phyloP scores from a whole-genome alignment of 495 filamentous ascomycete genomes.

The Podospora appendiculata region DNA sequence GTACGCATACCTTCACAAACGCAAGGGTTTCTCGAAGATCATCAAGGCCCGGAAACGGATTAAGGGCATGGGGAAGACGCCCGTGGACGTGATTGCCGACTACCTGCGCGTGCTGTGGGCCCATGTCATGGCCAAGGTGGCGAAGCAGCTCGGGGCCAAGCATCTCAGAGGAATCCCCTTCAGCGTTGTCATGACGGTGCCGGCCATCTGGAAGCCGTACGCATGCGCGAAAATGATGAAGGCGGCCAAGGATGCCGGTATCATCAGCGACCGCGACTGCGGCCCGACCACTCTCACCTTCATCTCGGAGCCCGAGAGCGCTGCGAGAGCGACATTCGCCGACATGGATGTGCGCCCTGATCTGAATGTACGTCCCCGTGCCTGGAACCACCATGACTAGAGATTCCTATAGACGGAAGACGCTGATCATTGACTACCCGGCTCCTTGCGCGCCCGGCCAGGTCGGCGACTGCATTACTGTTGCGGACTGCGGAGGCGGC shows the following conservation, averaged over 20 bases:
- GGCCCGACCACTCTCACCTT: conserved; percentile 10
- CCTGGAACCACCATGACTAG: too few species aligned
- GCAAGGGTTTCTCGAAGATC: conserved; percentile 2
- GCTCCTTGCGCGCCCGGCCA: background rate
- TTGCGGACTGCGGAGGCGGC: conserved; percentile 16
- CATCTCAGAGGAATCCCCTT: background rate
- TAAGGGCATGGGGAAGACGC: conserved; percentile 4
- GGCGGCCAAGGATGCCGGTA: conserved; percentile 11
- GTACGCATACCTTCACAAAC: background rate
- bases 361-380: background rate
- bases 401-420: too few species aligned
- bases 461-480: conserved; percentile 13
- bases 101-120: conserved; percentile 21
- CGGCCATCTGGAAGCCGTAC: conserved; percentile 22
- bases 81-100: conserved; percentile 11
- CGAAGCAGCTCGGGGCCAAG: background rate
- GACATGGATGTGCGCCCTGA: conserved; percentile 8
- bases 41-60: conserved; percentile 3
- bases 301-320: conserved; percentile 22
- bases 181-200: conserved; percentile 19
- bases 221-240: conserved; percentile 10
- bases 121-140: conserved; percentile 6
- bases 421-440: too few species aligned
- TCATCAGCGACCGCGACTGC: conserved; percentile 5
- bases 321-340: conserved; percentile 10